These are phyloP conservation scores for Heimioporus sp. DNA, from an alignment of 768 basidiomycete species.

Conservation along the genomic window DNA sequence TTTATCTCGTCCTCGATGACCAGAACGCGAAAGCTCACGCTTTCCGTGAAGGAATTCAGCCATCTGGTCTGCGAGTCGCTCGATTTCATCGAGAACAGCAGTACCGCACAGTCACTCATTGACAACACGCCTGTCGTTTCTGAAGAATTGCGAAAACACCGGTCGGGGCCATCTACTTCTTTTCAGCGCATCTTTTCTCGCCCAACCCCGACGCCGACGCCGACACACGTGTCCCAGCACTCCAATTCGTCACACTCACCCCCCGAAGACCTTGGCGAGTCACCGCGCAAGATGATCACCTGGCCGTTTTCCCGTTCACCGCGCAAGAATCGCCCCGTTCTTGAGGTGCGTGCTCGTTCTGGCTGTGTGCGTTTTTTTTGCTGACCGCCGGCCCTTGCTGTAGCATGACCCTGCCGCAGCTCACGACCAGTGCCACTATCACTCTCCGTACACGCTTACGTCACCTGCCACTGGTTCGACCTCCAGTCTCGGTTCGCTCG, in stretches of 20 bases:
- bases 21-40: conserved; percentile 25
- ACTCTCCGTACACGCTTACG: conserved; percentile 11
- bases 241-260: conserved; percentile 6
- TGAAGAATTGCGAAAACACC: conserved; percentile 15
- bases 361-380: background rate
- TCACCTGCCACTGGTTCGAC: conserved; percentile 24
- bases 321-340: conserved; percentile 12
- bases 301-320: conserved; percentile 32
- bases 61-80: conserved; percentile 34
- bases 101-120: conserved; percentile 22
- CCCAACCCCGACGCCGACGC: conserved; percentile 19
- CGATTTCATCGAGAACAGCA: conserved; percentile 11
- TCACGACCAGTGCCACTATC: background rate
- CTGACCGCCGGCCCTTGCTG: conserved; percentile 4
- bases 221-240: background rate
- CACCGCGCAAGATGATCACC: conserved; percentile 26
- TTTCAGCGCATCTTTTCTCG: conserved; percentile 32
- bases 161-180: conserved; percentile 17
- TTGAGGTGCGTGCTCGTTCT: background rate
- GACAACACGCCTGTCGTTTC: conserved; percentile 19
- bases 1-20: conserved; percentile 17
- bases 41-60: conserved; percentile 32
- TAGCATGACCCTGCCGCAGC: conserved; percentile 5
- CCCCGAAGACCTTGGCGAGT: conserved; percentile 9
- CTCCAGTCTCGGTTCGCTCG: conserved; percentile 30